Conservation (phyloP, 768 basidiomycete species). For the Boletus fagicola region DNA sequence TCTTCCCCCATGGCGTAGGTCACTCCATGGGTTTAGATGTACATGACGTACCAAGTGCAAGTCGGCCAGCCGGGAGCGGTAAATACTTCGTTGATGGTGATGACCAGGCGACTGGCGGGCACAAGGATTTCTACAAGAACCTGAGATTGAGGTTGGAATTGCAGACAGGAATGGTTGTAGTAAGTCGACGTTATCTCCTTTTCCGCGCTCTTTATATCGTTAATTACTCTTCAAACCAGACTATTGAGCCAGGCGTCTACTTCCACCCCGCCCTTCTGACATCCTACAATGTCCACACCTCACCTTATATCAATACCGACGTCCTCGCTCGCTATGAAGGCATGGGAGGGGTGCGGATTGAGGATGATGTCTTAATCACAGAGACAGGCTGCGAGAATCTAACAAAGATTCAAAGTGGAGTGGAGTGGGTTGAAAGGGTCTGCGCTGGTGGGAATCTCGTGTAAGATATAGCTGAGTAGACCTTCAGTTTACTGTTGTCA, state of each 20-base stretch:
- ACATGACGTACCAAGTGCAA: constrained; percentile 86
- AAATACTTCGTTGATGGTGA: constrained; percentile 71
- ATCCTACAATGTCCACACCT: constrained; percentile 59
- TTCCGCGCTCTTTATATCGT: neutral
- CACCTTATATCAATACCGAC: constrained; percentile 38
- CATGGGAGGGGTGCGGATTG: constrained; percentile 92
- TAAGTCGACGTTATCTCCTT: constrained; percentile 39
- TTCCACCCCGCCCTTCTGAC: constrained; percentile 80
- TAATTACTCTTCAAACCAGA: constrained; percentile 41
- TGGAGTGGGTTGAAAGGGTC: constrained; percentile 77
- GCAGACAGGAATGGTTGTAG: constrained; percentile 80
- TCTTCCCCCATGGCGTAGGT: constrained; percentile 93
- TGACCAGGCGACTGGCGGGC: constrained; percentile 56
- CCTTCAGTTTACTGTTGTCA: neutral
- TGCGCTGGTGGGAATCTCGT: constrained; percentile 58
- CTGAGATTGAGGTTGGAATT: constrained; percentile 76
- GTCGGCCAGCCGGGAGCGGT: constrained; percentile 60
- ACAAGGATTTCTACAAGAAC: constrained; percentile 74
- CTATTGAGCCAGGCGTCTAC: constrained; percentile 89
- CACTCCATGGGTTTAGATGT: constrained; percentile 94
- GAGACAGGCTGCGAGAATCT: constrained; percentile 75
- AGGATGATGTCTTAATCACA: constrained; percentile 86
- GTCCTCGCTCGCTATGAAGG: constrained; percentile 52
- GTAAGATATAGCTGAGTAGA: constrained; percentile 14
- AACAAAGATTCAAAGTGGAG: constrained; percentile 81